Evolutionary conservation across 805 yeast species (phyloP).

Genomic region (Blastobotrys terrestris): DNA sequence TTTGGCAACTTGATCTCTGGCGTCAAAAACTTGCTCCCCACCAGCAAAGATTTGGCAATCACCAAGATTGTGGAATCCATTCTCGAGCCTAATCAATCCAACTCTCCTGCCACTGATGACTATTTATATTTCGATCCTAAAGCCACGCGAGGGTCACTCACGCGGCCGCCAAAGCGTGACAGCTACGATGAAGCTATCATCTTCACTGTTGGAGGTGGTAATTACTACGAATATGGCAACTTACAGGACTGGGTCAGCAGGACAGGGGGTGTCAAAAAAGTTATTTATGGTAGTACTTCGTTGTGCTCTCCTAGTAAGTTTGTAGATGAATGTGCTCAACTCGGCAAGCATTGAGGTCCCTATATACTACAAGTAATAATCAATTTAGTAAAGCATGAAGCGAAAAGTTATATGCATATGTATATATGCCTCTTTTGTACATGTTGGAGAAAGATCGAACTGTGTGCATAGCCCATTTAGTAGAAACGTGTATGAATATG

Average conservation of each 20-base stretch:
- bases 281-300: slow-evolving; percentile 83
- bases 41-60: slow-evolving; percentile 79
- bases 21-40: slow-evolving; percentile 80
- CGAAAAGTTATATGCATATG: no score
- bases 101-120: slow-evolving; percentile 73
- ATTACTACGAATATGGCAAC: slow-evolving; percentile 88
- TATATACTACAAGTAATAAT: slow-evolving; percentile 1
- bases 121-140: slow-evolving; percentile 88
- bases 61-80: slow-evolving; percentile 88
- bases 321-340: slow-evolving; percentile 28
- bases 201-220: slow-evolving; percentile 96
- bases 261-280: slow-evolving; percentile 40
- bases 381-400: not conserved
- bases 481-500: no score
- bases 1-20: slow-evolving; percentile 85
- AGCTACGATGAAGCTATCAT: slow-evolving; percentile 76
- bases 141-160: slow-evolving; percentile 77
- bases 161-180: slow-evolving; percentile 82
- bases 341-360: slow-evolving; percentile 20
- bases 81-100: slow-evolving; percentile 62
- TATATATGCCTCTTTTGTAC: no score
- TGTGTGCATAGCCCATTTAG: no score
- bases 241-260: slow-evolving; percentile 76
- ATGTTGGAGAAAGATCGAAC: no score
- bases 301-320: slow-evolving; percentile 36